Percentiles rank a stretch among this genome's conserved stretches.
phyloP scores from a whole-genome alignment of 805 yeast genomes.

The Starmerella asiatica region DNA sequence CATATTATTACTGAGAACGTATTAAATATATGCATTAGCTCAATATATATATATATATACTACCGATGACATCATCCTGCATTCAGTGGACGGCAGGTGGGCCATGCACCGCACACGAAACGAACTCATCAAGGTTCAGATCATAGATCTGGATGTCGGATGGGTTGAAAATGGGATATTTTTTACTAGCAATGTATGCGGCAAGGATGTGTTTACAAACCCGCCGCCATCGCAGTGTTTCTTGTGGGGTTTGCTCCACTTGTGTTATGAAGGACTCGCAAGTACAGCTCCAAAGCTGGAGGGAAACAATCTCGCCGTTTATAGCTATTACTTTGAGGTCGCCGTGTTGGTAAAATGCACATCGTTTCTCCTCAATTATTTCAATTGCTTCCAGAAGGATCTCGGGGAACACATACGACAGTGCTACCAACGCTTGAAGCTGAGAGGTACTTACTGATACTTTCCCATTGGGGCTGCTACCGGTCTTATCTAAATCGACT shows the following conservation, averaged over 20 bases:
- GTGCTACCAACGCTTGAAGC: conserved; percentile 11
- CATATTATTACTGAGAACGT: no score
- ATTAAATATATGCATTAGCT: no score
- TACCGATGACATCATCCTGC: no score
- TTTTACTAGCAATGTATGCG: conserved; percentile 6
- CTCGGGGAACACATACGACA: conserved; percentile 17
- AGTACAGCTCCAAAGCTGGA: conserved; percentile 16
- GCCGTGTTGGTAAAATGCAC: background rate
- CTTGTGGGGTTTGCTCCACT: background rate
- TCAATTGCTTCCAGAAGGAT: conserved; percentile 17
- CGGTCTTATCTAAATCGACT: background rate
- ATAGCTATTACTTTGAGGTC: background rate
- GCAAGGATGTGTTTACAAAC: conserved; percentile 20
- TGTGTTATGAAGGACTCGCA: conserved; percentile 13
- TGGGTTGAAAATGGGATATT: conserved; percentile 8
- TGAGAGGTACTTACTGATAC: conserved; percentile 1
- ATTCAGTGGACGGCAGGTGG: no score
- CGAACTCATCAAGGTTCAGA: background rate
- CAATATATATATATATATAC: no score
- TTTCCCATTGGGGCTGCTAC: background rate
- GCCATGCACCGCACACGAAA: background rate
- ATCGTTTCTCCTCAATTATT: conserved; percentile 14
- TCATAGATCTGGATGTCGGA: background rate
- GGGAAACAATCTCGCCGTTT: conserved; percentile 7
- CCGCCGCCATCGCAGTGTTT: conserved; percentile 5